Base-by-base conservation (phyloP, 768 basidiomycete genomes). In the Daedaleopsis nitida region DNA sequence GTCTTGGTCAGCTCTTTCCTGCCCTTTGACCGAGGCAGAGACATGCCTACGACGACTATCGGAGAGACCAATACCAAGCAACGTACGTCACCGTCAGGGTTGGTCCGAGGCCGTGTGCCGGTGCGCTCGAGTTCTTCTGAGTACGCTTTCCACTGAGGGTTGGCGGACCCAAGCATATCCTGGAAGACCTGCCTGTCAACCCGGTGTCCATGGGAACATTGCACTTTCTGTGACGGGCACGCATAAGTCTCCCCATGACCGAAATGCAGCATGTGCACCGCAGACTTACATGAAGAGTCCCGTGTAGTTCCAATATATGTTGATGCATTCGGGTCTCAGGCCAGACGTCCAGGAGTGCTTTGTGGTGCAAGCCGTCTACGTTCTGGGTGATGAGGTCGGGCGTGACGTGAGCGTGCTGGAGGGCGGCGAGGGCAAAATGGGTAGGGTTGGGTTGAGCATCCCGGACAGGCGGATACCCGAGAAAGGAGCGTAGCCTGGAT, bases 351-450 rank as follows among this genome's bases (percentile, higher is more conserved):
- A 74, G 58, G 19, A 91, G 74, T 9, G 93, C 91, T 74, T 92
- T 93, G 54, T 87, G 87, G 69, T 98, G 96, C 7, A 98, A 83
- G 2, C 94, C 95, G 69, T 98, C 96, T n/a, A 98, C 96, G 66
- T 92, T 92, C 80, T 89, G 90, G 0, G 96, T 98, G 63, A 98
- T 86, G 35, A 95, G 72, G 27, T 77, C 76, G 21, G 81, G 74
- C 19, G 91, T 78, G 55, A 86, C 73, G 3, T 81, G 83, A 10
- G 88, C 75, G 65, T 92, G 79, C 68, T 92, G 89, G 50, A 97
- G 78, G 2, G 94, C 92, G 6, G 92, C 89, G 27, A 98, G 76
- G 10, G 92, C 88, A 66, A 84, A 92, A 71, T 98, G 96, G 0
- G 91, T 95, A 5, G 93, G 87, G 67, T 97, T 98, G 5, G 95